Evolutionary conservation across 129 eudicot species (phyloP), one percentile per base, ranked within the genome.

Genomic region (Saposhnikovia divaricata): DNA sequence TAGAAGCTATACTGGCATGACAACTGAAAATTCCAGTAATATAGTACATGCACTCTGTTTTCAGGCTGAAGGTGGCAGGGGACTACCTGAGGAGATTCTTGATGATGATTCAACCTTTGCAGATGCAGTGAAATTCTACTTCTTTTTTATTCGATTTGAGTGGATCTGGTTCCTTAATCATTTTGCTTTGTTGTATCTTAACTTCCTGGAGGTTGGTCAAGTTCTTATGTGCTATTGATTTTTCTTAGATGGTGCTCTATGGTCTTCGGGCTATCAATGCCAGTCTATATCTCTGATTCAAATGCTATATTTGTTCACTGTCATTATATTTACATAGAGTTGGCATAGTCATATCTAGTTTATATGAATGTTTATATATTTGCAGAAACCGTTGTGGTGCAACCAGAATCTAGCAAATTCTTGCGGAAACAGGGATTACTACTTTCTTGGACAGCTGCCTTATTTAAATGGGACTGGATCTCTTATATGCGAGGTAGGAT

Each of bases 41-140:
- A 31, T 8, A 68, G 10, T 39, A 34, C 44, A 59, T 59, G 65
- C 39, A 42, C 77, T 21, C 47, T 44, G 47, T 19, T 48, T 47
- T 89, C 88, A 94, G 98, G 97, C 97, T 78, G 96, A 94, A 89
- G 98, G 90, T 87, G 98, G 96, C 74, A 80, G 79, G 82, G 98
- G 98, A 83, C 87, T 94, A 77, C 98, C 98, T 2, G 97, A 94
- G 87, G 93, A 94, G 75, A 84, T 94, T 82, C 89, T 92, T 74
- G 88, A 92, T 9, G 87, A 92, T 6, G 87, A 55, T 81, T 73
- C 93, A 74, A 89, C 75, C 90, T 86, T 88, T 82, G 96, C 82
- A 85, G 65, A 45, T 59, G 87, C 91, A 38, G 94, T 92, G 48
- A 92, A 87, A 79, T 86, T 81, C 66, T 94, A 94, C 87, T 92